Evolutionary conservation across 176 grass and related monocot genomes (phyloP).

Genomic region (Triticum dicoccoides): DNA sequence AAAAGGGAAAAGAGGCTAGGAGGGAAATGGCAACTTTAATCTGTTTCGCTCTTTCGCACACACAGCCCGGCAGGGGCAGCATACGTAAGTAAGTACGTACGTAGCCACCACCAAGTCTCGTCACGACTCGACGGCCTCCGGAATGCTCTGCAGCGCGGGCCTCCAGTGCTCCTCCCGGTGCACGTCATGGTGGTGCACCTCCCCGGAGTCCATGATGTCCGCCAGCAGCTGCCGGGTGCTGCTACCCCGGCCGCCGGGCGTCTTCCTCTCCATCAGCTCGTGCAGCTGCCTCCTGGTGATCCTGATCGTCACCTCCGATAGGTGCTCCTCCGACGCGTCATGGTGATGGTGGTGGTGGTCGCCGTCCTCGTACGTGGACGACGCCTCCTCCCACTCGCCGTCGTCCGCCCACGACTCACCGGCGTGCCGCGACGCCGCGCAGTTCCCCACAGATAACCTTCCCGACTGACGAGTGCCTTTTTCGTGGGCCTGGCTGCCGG

Average conservation of each 20-base stretch:
- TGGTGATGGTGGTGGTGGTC: background rate
- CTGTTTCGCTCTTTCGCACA: background rate
- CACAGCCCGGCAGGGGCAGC: background rate
- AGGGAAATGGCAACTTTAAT: background rate
- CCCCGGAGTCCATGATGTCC: slow-evolving; percentile 59
- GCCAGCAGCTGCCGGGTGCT: slow-evolving; percentile 43
- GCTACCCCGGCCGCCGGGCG: background rate
- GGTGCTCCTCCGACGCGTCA: slow-evolving; percentile 14
- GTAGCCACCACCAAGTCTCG: background rate
- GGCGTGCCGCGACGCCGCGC: slow-evolving; percentile 30
- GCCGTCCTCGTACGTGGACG: background rate
- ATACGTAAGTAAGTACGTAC: background rate
- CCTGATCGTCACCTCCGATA: slow-evolving; percentile 60
- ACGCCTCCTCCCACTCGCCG: slow-evolving; percentile 38
- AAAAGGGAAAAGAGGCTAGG: background rate
- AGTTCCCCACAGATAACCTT: slow-evolving; percentile 40
- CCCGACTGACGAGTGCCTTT: no score
- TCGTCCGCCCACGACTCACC: slow-evolving; percentile 54
- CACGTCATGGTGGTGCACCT: slow-evolving; percentile 37
- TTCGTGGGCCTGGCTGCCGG: background rate
- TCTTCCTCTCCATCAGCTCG: slow-evolving; percentile 39
- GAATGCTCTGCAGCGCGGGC: slow-evolving; percentile 66
- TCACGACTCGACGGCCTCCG: slow-evolving; percentile 41
- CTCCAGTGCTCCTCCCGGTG: slow-evolving; percentile 49
- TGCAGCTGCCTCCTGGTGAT: slow-evolving; percentile 68